A percentile compares a stretch with the other conserved stretches of the same genome.
phyloP scores from a whole-genome alignment of 2,329 filamentous ascomycete species.

The Furcasterigmium furcatum region DNA sequence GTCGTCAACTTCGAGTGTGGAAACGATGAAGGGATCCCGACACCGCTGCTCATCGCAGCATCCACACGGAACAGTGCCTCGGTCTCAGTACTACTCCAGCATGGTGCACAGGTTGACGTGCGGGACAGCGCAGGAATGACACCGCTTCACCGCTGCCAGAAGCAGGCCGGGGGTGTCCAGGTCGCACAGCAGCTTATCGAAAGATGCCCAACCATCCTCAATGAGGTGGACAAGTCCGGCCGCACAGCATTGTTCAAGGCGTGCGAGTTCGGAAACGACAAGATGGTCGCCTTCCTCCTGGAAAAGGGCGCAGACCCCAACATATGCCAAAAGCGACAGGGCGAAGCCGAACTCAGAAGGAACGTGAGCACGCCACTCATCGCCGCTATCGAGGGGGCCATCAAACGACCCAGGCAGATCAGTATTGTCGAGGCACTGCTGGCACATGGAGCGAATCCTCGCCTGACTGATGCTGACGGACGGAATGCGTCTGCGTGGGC shows the following conservation, averaged over 20 bases:
- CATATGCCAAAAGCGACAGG: slow-evolving; percentile 11
- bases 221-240: slow-evolving; percentile 16
- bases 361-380: slow-evolving; percentile 18
- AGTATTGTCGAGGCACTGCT: slow-evolving; percentile 17
- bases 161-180: slow-evolving; percentile 13
- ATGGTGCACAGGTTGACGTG: slow-evolving; percentile 18
- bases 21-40: slow-evolving; percentile 14
- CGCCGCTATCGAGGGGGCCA: slow-evolving; percentile 19
- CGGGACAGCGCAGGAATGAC: slow-evolving; percentile 17
- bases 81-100: slow-evolving; percentile 19
- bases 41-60: slow-evolving; percentile 25
- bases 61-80: slow-evolving; percentile 20
- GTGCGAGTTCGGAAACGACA: slow-evolving; percentile 21
- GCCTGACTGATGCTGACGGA: slow-evolving; percentile 10
- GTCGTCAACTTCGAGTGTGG: slow-evolving; percentile 16
- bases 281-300: slow-evolving; percentile 21
- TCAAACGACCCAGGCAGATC: slow-evolving; percentile 16
- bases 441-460: slow-evolving; percentile 14
- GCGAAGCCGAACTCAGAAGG: slow-evolving; percentile 2
- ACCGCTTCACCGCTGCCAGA: slow-evolving; percentile 23
- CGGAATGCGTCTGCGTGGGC: slow-evolving; percentile 5
- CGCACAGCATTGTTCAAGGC: slow-evolving; percentile 25
- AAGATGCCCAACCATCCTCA: slow-evolving; percentile 10
- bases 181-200: slow-evolving; percentile 21
- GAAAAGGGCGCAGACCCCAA: slow-evolving; percentile 17